These are phyloP conservation scores for Elsinoe ampelina DNA, from an alignment of 2,329 filamentous ascomycete genomes.

Conservation along the genomic window DNA sequence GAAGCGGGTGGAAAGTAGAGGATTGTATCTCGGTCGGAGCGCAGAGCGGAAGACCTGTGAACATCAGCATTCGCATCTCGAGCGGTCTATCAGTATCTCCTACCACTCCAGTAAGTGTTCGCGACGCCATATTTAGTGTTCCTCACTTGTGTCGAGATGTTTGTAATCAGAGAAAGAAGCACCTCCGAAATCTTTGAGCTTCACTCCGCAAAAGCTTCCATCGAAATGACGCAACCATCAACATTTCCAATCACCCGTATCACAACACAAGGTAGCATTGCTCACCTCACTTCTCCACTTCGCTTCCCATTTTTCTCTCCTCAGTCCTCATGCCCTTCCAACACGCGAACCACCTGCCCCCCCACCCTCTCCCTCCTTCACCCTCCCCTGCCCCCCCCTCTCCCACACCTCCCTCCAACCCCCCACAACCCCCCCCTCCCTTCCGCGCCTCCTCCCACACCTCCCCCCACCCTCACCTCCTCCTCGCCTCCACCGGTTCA, in stretches of 20 bases:
- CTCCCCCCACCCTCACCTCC: constrained; percentile 47
- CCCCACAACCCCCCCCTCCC: constrained; percentile 10
- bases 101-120: constrained; percentile 6
- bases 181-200: not conserved
- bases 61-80: not conserved
- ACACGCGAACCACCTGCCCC: not conserved
- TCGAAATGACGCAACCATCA: constrained; percentile 13
- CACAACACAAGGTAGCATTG: not conserved
- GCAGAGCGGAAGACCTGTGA: constrained; percentile 39
- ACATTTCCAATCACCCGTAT: not conserved
- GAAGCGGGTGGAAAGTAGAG: constrained; percentile 35
- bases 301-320: not conserved
- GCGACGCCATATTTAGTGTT: constrained; percentile 4
- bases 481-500: constrained; percentile 59
- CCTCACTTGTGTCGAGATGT: not conserved
- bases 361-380: not conserved
- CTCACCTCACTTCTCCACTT: not conserved
- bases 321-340: not conserved
- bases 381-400: not conserved
- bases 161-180: not conserved
- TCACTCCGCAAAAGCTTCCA: constrained; percentile 7
- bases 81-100: not conserved
- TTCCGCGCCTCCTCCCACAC: constrained; percentile 29
- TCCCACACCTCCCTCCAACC: too few species aligned
- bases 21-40: constrained; percentile 33